These are phyloP conservation scores for Mycena kentingensis DNA, from an alignment of 768 basidiomycete species.

Conservation along the genomic window DNA sequence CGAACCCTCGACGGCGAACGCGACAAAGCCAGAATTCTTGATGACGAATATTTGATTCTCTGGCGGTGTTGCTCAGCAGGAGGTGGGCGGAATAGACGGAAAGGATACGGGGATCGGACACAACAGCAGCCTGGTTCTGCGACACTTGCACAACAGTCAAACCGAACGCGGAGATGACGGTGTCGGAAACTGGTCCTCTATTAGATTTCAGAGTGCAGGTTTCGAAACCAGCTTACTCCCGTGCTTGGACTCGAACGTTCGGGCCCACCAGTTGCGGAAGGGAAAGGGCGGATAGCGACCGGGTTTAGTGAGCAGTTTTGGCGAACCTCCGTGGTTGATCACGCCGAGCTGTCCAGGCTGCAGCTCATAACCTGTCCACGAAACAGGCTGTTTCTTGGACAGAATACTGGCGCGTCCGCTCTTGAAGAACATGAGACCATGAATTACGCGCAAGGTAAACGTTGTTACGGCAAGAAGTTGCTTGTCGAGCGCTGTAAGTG, in stretches of 20 bases:
- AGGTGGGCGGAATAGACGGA: too few species aligned
- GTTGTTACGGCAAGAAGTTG: slow-evolving; percentile 44
- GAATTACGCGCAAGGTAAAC: slow-evolving; percentile 8
- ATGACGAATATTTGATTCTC: slow-evolving; percentile 75
- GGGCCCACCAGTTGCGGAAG: slow-evolving; percentile 83
- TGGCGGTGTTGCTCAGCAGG: too few species aligned
- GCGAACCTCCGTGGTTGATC: slow-evolving; percentile 81
- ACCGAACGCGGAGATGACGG: slow-evolving; percentile 81
- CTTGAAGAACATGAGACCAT: slow-evolving; percentile 36
- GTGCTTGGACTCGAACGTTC: slow-evolving; percentile 67
- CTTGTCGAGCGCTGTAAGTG: slow-evolving; percentile 67
- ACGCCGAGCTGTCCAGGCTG: slow-evolving; percentile 72
- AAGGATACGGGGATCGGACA: slow-evolving; percentile 79
- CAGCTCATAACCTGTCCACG: slow-evolving; percentile 73
- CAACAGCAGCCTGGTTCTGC: slow-evolving; percentile 80
- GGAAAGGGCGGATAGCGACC: slow-evolving; percentile 78
- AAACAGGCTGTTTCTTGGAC: slow-evolving; percentile 67
- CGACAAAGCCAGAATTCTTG: slow-evolving; percentile 77
- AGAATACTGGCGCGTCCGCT: slow-evolving; percentile 57
- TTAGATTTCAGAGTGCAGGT: background rate
- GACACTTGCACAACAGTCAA: slow-evolving; percentile 85
- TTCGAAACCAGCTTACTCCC: slow-evolving; percentile 52
- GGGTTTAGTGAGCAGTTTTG: slow-evolving; percentile 71
- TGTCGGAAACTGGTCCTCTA: slow-evolving; percentile 66
- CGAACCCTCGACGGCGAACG: slow-evolving; percentile 76